Evolutionary conservation across 768 basidiomycete species (phyloP).

Genomic region (Bullera alba): DNA sequence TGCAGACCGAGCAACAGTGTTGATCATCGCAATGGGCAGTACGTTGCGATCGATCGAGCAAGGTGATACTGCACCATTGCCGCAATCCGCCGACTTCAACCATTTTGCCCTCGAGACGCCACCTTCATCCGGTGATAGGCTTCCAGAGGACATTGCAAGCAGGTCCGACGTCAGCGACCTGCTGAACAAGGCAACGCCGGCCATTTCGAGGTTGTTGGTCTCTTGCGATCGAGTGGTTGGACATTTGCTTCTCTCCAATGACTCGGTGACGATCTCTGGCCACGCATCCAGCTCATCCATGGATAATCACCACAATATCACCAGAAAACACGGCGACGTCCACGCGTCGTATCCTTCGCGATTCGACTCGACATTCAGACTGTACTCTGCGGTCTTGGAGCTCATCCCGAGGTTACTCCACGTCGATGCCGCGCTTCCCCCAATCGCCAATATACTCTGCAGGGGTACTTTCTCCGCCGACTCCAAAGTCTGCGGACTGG

Average conservation of each 20-base stretch:
- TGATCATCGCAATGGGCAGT: constrained; percentile 67
- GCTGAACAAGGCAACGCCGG: constrained; percentile 58
- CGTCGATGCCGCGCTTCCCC: constrained; percentile 52
- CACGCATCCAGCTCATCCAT: constrained; percentile 54
- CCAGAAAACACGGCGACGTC: constrained; percentile 56
- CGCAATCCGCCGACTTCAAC: constrained; percentile 63
- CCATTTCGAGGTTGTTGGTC: constrained; percentile 56
- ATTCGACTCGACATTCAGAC: constrained; percentile 58
- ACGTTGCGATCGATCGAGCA: constrained; percentile 66
- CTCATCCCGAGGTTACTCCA: constrained; percentile 77
- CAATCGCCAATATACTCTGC: constrained; percentile 70
- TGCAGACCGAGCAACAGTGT: constrained; percentile 67
- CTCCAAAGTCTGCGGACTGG: constrained; percentile 62
- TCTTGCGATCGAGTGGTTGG: constrained; percentile 62
- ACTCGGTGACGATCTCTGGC: constrained; percentile 60
- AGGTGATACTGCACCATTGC: constrained; percentile 72
- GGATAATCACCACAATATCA: constrained; percentile 58
- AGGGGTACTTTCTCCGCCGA: constrained; percentile 80
- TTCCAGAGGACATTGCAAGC: constrained; percentile 54
- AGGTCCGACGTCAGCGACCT: constrained; percentile 69
- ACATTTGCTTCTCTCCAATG: constrained; percentile 66
- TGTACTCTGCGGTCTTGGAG: constrained; percentile 70
- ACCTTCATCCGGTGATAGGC: constrained; percentile 52
- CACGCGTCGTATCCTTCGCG: constrained; percentile 58
- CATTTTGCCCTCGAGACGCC: constrained; percentile 58